Percentiles rank a stretch among this genome's conserved stretches.
These are phyloP conservation scores for Gynochthodes officinalis DNA, from an alignment of 257 asterid species.

Conservation along the genomic window DNA sequence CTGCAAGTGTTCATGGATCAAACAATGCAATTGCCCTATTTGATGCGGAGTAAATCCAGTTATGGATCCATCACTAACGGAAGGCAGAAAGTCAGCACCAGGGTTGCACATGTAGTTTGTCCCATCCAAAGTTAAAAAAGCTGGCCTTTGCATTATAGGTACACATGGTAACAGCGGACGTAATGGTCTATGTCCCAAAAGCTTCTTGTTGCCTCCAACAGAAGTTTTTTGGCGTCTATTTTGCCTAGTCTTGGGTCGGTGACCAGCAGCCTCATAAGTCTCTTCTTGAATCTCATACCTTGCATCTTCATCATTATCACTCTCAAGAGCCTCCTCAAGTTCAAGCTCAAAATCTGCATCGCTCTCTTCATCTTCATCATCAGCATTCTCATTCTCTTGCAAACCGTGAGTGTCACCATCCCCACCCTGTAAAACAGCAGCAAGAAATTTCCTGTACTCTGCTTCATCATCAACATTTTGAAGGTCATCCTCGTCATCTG, in stretches of 20 bases:
- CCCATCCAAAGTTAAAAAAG: slow-evolving; percentile 48
- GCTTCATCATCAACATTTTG: slow-evolving; percentile 88
- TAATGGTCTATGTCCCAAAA: slow-evolving; percentile 62
- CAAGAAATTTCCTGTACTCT: slow-evolving; percentile 87
- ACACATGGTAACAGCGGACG: slow-evolving; percentile 75
- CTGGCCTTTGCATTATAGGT: slow-evolving; percentile 32
- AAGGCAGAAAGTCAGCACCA: slow-evolving; percentile 36
- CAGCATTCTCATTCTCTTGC: slow-evolving; percentile 56
- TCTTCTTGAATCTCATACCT: slow-evolving; percentile 45
- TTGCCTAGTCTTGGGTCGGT: slow-evolving; percentile 59
- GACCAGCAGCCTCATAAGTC: slow-evolving; percentile 26
- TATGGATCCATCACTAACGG: slow-evolving; percentile 48
- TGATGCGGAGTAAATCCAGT: slow-evolving; percentile 83
- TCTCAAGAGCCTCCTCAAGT: slow-evolving; percentile 95
- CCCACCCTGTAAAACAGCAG: slow-evolving; percentile 76
- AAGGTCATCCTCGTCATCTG: slow-evolving; percentile 94
- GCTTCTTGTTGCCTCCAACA: slow-evolving; percentile 43
- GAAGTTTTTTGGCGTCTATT: slow-evolving; percentile 58
- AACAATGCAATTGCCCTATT: slow-evolving; percentile 86
- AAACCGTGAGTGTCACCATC: slow-evolving; percentile 50
- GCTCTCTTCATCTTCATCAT: slow-evolving; percentile 95
- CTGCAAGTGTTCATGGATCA: slow-evolving; percentile 92
- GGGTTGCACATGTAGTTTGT: slow-evolving; percentile 33
- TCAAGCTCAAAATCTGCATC: slow-evolving; percentile 99
- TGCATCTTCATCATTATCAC: slow-evolving; percentile 64